Conservation (phyloP, 192 early-diverging fungal species). For the Coemansia sp. region DNA sequence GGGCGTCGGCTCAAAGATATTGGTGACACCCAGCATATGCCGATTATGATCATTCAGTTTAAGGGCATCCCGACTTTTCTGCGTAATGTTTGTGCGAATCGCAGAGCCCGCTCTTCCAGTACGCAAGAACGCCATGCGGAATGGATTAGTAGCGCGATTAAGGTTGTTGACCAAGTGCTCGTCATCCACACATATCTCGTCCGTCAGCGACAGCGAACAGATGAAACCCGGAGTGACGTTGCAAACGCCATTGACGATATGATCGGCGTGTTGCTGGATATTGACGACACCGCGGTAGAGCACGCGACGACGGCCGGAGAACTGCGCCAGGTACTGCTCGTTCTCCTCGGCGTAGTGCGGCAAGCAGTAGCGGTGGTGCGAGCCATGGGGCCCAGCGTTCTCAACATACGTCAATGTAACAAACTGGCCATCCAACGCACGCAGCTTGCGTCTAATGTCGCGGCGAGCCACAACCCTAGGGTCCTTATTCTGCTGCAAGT, state of each 20-base stretch:
- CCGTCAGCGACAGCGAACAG: slow-evolving; percentile 54
- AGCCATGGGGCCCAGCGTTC: slow-evolving; percentile 23
- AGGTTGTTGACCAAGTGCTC: slow-evolving; percentile 45
- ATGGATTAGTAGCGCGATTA: slow-evolving; percentile 27
- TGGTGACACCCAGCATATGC: slow-evolving; percentile 55
- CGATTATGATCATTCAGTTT: slow-evolving; percentile 27
- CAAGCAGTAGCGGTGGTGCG: slow-evolving; percentile 42
- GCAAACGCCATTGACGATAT: slow-evolving; percentile 36
- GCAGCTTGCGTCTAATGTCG: slow-evolving; percentile 55
- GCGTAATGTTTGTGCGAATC: slow-evolving; percentile 22
- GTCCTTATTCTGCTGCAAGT: slow-evolving; percentile 57
- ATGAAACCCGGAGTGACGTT: slow-evolving; percentile 63
- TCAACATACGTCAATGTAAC: slow-evolving; percentile 56
- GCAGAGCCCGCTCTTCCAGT: slow-evolving; percentile 20
- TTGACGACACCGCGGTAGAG: slow-evolving; percentile 43
- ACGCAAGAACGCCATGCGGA: slow-evolving; percentile 43
- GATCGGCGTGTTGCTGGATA: slow-evolving; percentile 54
- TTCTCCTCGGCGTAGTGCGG: slow-evolving; percentile 30
- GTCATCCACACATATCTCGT: slow-evolving; percentile 48
- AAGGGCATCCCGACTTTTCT: slow-evolving; percentile 17
- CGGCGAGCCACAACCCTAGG: slow-evolving; percentile 50
- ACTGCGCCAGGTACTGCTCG: slow-evolving; percentile 49
- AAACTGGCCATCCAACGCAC: slow-evolving; percentile 61
- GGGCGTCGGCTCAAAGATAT: slow-evolving; percentile 53
- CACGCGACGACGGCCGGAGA: slow-evolving; percentile 35